Percentiles rank a stretch among this genome's conserved stretches.
These are phyloP conservation scores for Fusarium mundagurra DNA, from an alignment of 2,329 filamentous ascomycete species.

Conservation along the genomic window DNA sequence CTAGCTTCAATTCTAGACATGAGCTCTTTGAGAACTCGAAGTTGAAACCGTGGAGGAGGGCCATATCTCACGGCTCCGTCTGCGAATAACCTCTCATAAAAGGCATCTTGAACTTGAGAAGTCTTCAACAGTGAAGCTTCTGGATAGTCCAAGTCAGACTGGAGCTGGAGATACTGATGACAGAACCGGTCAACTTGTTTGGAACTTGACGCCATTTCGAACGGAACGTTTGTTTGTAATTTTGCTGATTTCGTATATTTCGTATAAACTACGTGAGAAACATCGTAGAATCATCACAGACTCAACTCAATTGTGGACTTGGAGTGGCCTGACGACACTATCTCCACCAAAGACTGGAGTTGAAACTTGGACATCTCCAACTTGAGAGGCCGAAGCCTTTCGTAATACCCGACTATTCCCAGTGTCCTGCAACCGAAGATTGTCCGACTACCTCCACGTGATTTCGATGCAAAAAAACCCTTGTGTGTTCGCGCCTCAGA, in stretches of 20 bases:
- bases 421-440: conserved; percentile 7
- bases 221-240: background rate
- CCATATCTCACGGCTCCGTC: conserved; percentile 62
- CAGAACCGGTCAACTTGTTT: conserved; percentile 63
- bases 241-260: conserved; percentile 1
- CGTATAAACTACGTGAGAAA: conserved; percentile 4
- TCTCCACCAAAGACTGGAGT: conserved; percentile 38
- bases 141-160: conserved; percentile 73
- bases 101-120: conserved; percentile 69
- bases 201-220: conserved; percentile 27
- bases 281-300: conserved; percentile 15
- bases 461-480: conserved; percentile 13
- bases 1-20: conserved; percentile 75
- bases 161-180: conserved; percentile 82
- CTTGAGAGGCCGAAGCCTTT: background rate
- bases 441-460: conserved; percentile 29
- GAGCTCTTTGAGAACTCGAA: conserved; percentile 78
- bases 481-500: conserved; percentile 22
- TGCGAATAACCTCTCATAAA: conserved; percentile 75
- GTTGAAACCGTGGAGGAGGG: conserved; percentile 75
- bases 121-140: conserved; percentile 65
- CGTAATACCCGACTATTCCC: conserved; percentile 20
- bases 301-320: conserved; percentile 23
- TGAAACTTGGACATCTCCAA: conserved; percentile 24
- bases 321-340: conserved; percentile 20